Evolutionary conservation across 352 stramenopile genomes (phyloP).

Genomic region (Globisporangium spinosum): DNA sequence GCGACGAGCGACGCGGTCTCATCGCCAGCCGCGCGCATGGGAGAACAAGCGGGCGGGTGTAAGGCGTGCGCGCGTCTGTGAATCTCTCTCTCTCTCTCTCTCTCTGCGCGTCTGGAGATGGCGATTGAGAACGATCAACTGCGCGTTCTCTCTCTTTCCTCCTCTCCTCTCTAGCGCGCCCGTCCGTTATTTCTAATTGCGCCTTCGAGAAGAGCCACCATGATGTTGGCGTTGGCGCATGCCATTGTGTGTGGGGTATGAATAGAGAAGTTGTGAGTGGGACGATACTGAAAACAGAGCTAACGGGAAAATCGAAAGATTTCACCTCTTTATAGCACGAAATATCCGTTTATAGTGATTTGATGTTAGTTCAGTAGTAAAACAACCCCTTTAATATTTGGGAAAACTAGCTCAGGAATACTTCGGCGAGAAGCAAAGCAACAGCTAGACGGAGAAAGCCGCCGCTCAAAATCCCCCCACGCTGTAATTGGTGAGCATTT

Average conservation of each 20-base stretch:
- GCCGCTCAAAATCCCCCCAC: too few species aligned
- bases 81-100: background rate
- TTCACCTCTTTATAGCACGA: too few species aligned
- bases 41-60: background rate
- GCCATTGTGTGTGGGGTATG: background rate
- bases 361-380: background rate
- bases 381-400: background rate
- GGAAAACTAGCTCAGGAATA: background rate
- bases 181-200: slow-evolving; percentile 7
- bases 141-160: background rate
- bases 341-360: too few species aligned
- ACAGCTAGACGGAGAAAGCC: too few species aligned
- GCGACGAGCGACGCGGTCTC: slow-evolving; percentile 18
- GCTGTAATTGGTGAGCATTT: too few species aligned
- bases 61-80: background rate
- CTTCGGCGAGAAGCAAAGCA: background rate
- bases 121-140: background rate
- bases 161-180: background rate
- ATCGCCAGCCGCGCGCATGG: slow-evolving; percentile 8
- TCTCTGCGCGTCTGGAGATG: background rate
- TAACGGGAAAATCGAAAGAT: too few species aligned
- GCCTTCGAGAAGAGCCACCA: background rate
- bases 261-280: background rate
- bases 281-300: too few species aligned
- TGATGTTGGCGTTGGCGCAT: background rate